Conservation (phyloP, 805 yeast species). For the Candida silvatica region DNA sequence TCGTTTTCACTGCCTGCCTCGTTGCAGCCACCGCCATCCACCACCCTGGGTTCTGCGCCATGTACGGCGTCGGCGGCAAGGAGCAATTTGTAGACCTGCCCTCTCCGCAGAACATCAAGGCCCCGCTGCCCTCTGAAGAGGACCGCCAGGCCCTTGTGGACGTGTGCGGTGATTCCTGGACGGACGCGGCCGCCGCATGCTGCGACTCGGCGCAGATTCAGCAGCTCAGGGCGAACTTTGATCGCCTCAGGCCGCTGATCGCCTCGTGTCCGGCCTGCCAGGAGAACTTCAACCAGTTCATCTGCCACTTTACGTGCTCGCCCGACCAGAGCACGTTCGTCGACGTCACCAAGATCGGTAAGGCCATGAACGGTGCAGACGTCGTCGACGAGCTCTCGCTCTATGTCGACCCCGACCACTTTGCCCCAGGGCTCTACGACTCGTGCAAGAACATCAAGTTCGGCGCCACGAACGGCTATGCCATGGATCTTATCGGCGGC, state of each 20-base stretch:
- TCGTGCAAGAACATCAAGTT: slow-evolving; percentile 88
- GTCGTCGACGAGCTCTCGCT: slow-evolving; percentile 69
- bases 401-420: slow-evolving; percentile 50
- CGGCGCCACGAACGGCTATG: slow-evolving; percentile 90
- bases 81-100: slow-evolving; percentile 72
- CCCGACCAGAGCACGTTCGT: slow-evolving; percentile 73
- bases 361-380: slow-evolving; percentile 38
- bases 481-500: slow-evolving; percentile 97
- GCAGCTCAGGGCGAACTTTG: slow-evolving; percentile 47
- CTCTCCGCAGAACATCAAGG: slow-evolving; percentile 50
- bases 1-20: neutral
- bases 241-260: slow-evolving; percentile 71
- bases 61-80: slow-evolving; percentile 66
- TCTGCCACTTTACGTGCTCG: slow-evolving; percentile 86
- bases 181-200: slow-evolving; percentile 42
- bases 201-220: slow-evolving; percentile 60
- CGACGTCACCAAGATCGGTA: slow-evolving; percentile 47
- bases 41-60: slow-evolving; percentile 40
- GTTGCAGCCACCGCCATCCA: slow-evolving; percentile 16
- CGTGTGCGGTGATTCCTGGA: slow-evolving; percentile 72
- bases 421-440: slow-evolving; percentile 62
- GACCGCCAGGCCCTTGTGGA: slow-evolving; percentile 37
- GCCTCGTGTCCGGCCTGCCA: slow-evolving; percentile 93
- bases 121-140: slow-evolving; percentile 37
- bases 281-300: slow-evolving; percentile 74